These are phyloP conservation scores for Anacardium occidentale DNA, from an alignment of 345 rosid genomes.

Conservation along the genomic window DNA sequence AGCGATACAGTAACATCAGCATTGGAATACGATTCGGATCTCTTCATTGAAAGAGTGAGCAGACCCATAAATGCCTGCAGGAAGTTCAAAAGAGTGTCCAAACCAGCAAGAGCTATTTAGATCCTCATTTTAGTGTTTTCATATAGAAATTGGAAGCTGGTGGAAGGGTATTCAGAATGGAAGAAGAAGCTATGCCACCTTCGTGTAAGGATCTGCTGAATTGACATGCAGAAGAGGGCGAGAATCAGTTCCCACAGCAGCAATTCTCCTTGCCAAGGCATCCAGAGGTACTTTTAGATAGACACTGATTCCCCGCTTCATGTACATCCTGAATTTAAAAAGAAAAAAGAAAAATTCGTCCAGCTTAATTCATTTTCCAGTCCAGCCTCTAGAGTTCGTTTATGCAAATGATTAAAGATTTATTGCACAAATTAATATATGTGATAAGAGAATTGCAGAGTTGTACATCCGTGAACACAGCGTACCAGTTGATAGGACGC, in stretches of 20 bases:
- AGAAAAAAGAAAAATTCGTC: background rate
- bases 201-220: constrained; percentile 42
- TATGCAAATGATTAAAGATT: background rate
- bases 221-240: constrained; percentile 41
- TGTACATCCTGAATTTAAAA: constrained; percentile 32
- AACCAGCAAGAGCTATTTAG: background rate
- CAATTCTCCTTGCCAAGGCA: constrained; percentile 53
- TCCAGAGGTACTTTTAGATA: constrained; percentile 46
- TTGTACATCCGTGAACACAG: background rate
- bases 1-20: constrained; percentile 45
- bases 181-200: constrained; percentile 23
- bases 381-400: background rate
- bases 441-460: background rate
- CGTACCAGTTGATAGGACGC: constrained; percentile 46
- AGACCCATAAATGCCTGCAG: constrained; percentile 41
- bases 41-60: constrained; percentile 35
- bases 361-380: background rate
- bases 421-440: background rate
- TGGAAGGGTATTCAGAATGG: background rate
- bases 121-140: background rate
- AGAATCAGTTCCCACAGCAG: constrained; percentile 48
- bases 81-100: background rate
- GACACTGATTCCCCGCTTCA: constrained; percentile 39
- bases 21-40: constrained; percentile 34
- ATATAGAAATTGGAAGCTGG: background rate